Base-by-base conservation (phyloP, 495 filamentous ascomycete species). In the Penicillium flavigenum region DNA sequence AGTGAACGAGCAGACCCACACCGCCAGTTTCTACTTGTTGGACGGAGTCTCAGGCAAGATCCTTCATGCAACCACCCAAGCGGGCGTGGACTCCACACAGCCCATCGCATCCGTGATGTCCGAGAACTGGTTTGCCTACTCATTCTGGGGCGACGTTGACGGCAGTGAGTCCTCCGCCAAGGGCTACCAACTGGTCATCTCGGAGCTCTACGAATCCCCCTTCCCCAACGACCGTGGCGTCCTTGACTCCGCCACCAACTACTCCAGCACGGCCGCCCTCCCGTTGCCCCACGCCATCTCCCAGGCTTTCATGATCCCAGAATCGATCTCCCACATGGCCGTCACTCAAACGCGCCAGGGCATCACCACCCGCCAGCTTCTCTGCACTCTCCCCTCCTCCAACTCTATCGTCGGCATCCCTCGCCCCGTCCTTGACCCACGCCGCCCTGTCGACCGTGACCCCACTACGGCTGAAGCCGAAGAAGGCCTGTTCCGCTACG, bases 51-150 rank as follows among this genome's bases (percentile, higher is more conserved):
- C 92, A 19, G 95, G 95, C 41, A 79, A 83, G 47, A 71, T 96
- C 20, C 77, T 99, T 3, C 75, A 92, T 67, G 81, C 88, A 2
- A 77, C 78, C 45, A 85, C 78, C 3, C 88, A 96, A 67, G 68
- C 80, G 16, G 87, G 84, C 16, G 85, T 95, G 34, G 95, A 98
- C 67, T 78, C 82, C 1, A 79, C 74, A 10, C 87, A 91, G 60
- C 83, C 88, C 2, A 90, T 97, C 60, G 72, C 86, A 20, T 89
- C 89, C 36, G 82, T 81, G 32, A 75, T 98, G 29, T 87, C 90
- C 5, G 94, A 98, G 76, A 98, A 99, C 76, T 98, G 92, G 92
- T 90, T 96, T 70, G 79, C 89, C 26, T 96, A 94, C 78, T 87
- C 90, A n/a, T 89, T 92, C 76, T 93, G 81, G 66, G 84, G 81